These are phyloP conservation scores for Royoungia palumana DNA, from an alignment of 768 basidiomycete genomes.

Conservation along the genomic window DNA sequence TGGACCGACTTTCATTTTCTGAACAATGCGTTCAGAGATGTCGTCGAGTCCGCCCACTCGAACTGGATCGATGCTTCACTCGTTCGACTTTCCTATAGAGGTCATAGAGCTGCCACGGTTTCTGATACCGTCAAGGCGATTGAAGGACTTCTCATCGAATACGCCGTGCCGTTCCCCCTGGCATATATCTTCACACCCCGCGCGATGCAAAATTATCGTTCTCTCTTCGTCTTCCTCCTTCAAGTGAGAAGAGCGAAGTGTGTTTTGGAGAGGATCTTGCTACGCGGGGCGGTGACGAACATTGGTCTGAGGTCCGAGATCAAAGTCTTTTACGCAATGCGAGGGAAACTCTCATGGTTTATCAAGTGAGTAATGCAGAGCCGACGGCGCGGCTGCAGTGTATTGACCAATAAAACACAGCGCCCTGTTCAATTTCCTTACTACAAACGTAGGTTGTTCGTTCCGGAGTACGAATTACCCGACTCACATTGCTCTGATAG, in stretches of 20 bases:
- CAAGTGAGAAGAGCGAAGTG: conserved; percentile 73
- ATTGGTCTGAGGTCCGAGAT: conserved; percentile 42
- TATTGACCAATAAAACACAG: conserved; percentile 34
- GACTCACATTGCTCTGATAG: conserved; percentile 33
- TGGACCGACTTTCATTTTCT: conserved; percentile 86
- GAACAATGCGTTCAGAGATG: conserved; percentile 72
- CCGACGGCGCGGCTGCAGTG: no score
- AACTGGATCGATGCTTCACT: conserved; percentile 65
- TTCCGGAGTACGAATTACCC: neutral
- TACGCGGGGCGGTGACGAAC: conserved; percentile 46
- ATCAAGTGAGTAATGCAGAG: conserved; percentile 58
- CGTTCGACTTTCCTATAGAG: conserved; percentile 68
- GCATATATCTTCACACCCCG: conserved; percentile 70
- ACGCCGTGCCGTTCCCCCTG: conserved; percentile 76
- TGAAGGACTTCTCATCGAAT: conserved; percentile 70
- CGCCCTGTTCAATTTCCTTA: conserved; percentile 64
- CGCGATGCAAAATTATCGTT: conserved; percentile 55
- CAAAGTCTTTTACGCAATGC: conserved; percentile 73
- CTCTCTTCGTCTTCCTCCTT: conserved; percentile 67
- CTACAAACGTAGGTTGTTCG: conserved; percentile 55
- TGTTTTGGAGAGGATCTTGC: conserved; percentile 65
- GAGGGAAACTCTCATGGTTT: conserved; percentile 79
- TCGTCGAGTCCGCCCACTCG: conserved; percentile 48
- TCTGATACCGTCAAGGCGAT: conserved; percentile 58
- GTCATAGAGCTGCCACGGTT: conserved; percentile 43